Evolutionary conservation across 1,139 yeast species (phyloP), one percentile per base, ranked within the genome.

Genomic region (Zygosaccharomyces pseudobailii): DNA sequence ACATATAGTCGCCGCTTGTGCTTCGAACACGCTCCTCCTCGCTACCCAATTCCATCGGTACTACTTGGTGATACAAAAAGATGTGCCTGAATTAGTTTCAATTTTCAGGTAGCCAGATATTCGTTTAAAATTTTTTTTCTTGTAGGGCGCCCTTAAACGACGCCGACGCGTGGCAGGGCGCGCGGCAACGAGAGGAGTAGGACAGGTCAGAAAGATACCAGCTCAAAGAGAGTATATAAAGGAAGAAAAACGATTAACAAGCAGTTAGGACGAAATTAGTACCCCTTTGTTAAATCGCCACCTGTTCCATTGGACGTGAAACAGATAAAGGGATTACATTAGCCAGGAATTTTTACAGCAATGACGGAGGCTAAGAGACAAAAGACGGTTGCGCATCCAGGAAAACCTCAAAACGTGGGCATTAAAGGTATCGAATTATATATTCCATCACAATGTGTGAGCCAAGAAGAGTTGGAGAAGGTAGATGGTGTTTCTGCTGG

Each of bases 341-440:
- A 21, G 22, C 25, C 38, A 33, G 28, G 13, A 31, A 8, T 31
- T 8, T 5, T 10, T n/a, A n/a, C 17, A 34, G 48, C 13, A 44
- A 65, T 65, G 69, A 62, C 70, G 44, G 65, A 62, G 48, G 46
- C 52, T 17, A 63, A 64, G 51, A 63, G 57, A 51, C 65, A 61
- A 52, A 61, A 60, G 54, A 54, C 58, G 33, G 50, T 47, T 30
- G 54, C 51, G 39, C 58, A 53, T 36, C 57, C 55, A 38, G 53
- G 59, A 44, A 61, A 63, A 56, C 87, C 92, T 48, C 78, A 78
- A 67, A 90, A 92, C 75, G 79, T 92, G 62, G 98, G 98, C 73
- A 92, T 92, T 73, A 92, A 92, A 70, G 98, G 94, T 68, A 80
- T 92, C 61, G 97, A 92, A 72, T 78, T 88, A 49, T 94, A 92